Percentiles rank a stretch among this genome's conserved stretches.
phyloP scores from a whole-genome alignment of 805 yeast genomes.

The Lipomyces spencermartinsiae region DNA sequence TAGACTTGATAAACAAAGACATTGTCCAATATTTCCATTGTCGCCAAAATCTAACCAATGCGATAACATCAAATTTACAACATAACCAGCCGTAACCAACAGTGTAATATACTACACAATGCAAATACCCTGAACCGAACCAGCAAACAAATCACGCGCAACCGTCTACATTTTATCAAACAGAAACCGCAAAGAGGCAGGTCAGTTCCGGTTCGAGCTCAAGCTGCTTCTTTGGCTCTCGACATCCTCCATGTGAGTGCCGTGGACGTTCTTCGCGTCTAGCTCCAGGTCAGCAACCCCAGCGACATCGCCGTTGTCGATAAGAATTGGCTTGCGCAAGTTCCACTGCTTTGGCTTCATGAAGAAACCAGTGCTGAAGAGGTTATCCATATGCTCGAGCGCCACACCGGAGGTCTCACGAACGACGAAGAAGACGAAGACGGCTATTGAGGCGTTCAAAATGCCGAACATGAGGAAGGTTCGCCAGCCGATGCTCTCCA shows the following conservation, averaged over 20 bases:
- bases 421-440: slow-evolving; percentile 59
- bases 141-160: too few relatives aligned
- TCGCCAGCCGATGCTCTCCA: slow-evolving; percentile 33
- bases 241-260: not conserved
- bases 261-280: not conserved
- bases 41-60: too few relatives aligned
- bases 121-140: too few relatives aligned
- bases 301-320: not conserved
- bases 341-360: slow-evolving; percentile 31
- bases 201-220: not conserved
- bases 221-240: not conserved
- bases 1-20: too few relatives aligned
- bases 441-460: slow-evolving; percentile 31
- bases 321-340: slow-evolving; percentile 14
- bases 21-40: too few relatives aligned
- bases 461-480: slow-evolving; percentile 38
- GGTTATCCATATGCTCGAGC: slow-evolving; percentile 77
- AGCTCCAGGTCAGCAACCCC: slow-evolving; percentile 2
- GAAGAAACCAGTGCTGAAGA: slow-evolving; percentile 49
- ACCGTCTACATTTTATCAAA: too few relatives aligned
- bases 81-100: too few relatives aligned
- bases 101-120: too few relatives aligned
- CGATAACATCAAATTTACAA: too few relatives aligned
- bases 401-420: slow-evolving; percentile 78
- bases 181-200: not conserved